phyloP scores from a whole-genome alignment of 2,329 filamentous ascomycete genomes.

The Xylaria sp. region DNA sequence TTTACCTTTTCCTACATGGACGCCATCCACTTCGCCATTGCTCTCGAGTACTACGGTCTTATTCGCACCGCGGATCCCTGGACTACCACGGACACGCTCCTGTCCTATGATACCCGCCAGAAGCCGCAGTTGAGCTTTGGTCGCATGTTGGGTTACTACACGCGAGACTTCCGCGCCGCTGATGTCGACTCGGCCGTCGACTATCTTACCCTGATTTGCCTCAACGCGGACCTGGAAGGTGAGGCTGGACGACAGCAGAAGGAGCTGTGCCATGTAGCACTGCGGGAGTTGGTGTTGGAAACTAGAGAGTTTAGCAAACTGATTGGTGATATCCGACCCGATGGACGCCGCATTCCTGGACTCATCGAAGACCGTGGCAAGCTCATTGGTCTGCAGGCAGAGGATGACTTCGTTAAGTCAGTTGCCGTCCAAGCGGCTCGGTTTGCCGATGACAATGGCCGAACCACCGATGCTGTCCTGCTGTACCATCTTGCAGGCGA shows the following conservation, averaged over 20 bases:
- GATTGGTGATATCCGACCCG: conserved; percentile 81
- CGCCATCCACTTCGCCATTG: conserved; percentile 90
- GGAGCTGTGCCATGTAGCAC: conserved; percentile 80
- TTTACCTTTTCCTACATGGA: conserved; percentile 90
- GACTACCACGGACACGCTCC: conserved; percentile 64
- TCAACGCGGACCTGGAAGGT: conserved; percentile 77
- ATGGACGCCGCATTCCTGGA: conserved; percentile 79
- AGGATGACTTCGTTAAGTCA: conserved; percentile 81
- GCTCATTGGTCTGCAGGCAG: conserved; percentile 72
- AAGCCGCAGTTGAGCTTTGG: conserved; percentile 89
- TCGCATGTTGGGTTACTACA: conserved; percentile 90
- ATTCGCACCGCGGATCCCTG: conserved; percentile 80
- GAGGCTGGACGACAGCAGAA: conserved; percentile 71
- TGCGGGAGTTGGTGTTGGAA: conserved; percentile 93
- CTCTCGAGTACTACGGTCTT: conserved; percentile 81
- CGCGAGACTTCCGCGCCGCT: conserved; percentile 87
- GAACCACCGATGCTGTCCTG: conserved; percentile 88
- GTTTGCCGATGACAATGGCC: conserved; percentile 88
- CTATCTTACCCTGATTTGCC: conserved; percentile 84
- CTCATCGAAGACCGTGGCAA: conserved; percentile 79
- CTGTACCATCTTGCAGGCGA: conserved; percentile 92
- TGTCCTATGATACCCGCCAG: conserved; percentile 61
- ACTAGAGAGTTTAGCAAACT: conserved; percentile 92
- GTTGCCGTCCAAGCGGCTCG: conserved; percentile 89
- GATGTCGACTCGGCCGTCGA: conserved; percentile 87